phyloP scores from a whole-genome alignment of 1,139 yeast species.

The Hansenula sp. region DNA sequence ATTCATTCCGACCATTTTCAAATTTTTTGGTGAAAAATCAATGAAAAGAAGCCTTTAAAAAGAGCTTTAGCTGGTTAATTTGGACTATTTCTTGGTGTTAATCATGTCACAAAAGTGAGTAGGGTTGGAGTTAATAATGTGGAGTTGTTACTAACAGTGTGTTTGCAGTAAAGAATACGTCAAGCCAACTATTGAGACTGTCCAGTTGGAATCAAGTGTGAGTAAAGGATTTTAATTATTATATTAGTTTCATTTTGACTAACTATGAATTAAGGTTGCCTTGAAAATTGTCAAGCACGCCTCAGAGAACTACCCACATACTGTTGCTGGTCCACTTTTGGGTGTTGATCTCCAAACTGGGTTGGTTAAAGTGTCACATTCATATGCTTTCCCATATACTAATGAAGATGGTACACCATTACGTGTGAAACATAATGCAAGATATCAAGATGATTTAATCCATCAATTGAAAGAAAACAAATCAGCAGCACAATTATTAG shows the following conservation, averaged over 20 bases:
- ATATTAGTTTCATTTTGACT: not conserved
- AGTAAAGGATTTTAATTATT: not conserved
- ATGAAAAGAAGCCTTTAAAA: no score
- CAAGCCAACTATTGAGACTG: not conserved
- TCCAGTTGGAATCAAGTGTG: slow-evolving; percentile 10
- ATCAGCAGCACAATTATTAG: slow-evolving; percentile 69
- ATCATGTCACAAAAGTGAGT: slow-evolving; percentile 1
- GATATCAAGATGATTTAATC: slow-evolving; percentile 68
- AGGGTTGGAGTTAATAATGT: not conserved
- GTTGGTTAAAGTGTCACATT: slow-evolving; percentile 47
- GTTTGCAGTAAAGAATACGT: slow-evolving; percentile 1
- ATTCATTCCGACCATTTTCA: no score
- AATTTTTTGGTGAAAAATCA: no score
- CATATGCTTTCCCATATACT: slow-evolving; percentile 55
- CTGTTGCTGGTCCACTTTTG: slow-evolving; percentile 71
- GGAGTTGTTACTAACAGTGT: not conserved
- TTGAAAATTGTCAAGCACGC: slow-evolving; percentile 72
- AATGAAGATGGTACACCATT: slow-evolving; percentile 32
- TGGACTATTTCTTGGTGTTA: no score
- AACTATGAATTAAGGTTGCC: slow-evolving; percentile 43
- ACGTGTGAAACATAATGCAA: slow-evolving; percentile 51
- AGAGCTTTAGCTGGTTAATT: no score
- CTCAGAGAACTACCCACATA: slow-evolving; percentile 60
- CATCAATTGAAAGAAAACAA: slow-evolving; percentile 60
- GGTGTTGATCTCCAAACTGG: slow-evolving; percentile 67